Conservation (phyloP, 352 stramenopile genomes). For the Phytophthora tentaculata region DNA sequence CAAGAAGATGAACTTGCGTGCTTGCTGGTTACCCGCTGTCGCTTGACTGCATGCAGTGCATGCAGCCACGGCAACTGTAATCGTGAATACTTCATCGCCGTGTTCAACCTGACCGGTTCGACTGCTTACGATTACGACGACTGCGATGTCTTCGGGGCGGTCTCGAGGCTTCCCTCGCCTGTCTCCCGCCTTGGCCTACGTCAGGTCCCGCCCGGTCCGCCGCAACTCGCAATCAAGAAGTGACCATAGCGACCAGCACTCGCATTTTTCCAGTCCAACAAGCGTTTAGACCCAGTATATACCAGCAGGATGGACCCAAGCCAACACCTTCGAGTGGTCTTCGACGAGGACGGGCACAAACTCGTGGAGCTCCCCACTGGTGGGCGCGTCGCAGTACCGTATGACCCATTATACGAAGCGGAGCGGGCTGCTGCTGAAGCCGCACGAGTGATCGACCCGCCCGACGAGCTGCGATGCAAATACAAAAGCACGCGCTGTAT, state of each 20-base stretch:
- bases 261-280: constrained; percentile 30
- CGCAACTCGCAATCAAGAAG: constrained; percentile 17
- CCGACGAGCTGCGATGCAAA: constrained; percentile 44
- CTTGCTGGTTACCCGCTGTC: neutral
- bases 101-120: constrained; percentile 3
- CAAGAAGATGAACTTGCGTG: constrained; percentile 8
- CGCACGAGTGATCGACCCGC: constrained; percentile 25
- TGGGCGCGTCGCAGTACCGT: constrained; percentile 36
- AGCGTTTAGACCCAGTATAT: constrained; percentile 9
- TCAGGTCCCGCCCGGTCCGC: constrained; percentile 27
- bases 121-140: constrained; percentile 12
- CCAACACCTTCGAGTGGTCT: constrained; percentile 18
- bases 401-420: constrained; percentile 28
- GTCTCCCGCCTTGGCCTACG: constrained; percentile 36
- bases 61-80: constrained; percentile 4
- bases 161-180: constrained; percentile 33
- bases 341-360: constrained; percentile 38
- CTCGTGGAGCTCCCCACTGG: constrained; percentile 38
- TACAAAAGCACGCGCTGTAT: constrained; percentile 59
- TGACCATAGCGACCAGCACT: constrained; percentile 28
- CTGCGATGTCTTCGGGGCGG: constrained; percentile 11
- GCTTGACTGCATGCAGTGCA: neutral
- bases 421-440: constrained; percentile 23
- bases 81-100: neutral
- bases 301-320: constrained; percentile 34